Percentiles rank a stretch among this genome's conserved stretches.
Evolutionary conservation across 805 yeast genomes (phyloP).

Genomic region (Zygoascus bituminiphila): DNA sequence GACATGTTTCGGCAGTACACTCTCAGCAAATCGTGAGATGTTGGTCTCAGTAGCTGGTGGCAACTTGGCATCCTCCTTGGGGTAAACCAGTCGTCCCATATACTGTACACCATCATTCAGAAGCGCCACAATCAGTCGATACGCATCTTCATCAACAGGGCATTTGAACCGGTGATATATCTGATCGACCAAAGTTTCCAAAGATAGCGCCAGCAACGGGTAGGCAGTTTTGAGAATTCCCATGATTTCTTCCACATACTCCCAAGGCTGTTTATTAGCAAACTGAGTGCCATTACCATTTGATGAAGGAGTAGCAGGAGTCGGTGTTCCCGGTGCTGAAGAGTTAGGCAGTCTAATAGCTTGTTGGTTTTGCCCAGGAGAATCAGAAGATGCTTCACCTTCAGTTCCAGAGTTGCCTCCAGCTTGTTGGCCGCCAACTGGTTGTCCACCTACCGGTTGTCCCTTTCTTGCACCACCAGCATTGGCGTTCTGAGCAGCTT

Average conservation of each 20-base stretch:
- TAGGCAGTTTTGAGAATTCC: conserved; percentile 94
- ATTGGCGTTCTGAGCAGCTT: conserved; percentile 31
- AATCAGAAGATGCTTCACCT: conserved; percentile 1
- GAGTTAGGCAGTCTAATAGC: neutral
- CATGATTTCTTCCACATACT: conserved; percentile 85
- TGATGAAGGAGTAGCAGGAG: neutral
- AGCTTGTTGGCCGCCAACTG: conserved; percentile 1
- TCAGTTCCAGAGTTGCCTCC: neutral
- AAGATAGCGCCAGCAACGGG: conserved; percentile 82
- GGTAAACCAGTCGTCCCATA: conserved; percentile 75
- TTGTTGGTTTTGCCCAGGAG: too few species aligned
- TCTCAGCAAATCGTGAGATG: conserved; percentile 82
- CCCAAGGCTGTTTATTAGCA: conserved; percentile 70
- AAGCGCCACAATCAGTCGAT: conserved; percentile 83
- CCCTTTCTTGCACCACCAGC: conserved; percentile 11
- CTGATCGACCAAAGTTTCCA: conserved; percentile 94
- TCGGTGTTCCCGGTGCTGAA: conserved; percentile 4
- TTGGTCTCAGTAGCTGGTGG: conserved; percentile 90
- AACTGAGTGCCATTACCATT: conserved; percentile 3
- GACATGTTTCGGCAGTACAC: conserved; percentile 80
- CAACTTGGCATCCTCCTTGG: conserved; percentile 77
- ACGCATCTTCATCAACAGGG: conserved; percentile 92
- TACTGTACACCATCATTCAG: conserved; percentile 90
- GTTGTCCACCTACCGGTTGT: too few species aligned
- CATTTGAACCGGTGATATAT: conserved; percentile 89